Conservation (phyloP, 345 rosid species). For the Erucastrum elatum region DNA sequence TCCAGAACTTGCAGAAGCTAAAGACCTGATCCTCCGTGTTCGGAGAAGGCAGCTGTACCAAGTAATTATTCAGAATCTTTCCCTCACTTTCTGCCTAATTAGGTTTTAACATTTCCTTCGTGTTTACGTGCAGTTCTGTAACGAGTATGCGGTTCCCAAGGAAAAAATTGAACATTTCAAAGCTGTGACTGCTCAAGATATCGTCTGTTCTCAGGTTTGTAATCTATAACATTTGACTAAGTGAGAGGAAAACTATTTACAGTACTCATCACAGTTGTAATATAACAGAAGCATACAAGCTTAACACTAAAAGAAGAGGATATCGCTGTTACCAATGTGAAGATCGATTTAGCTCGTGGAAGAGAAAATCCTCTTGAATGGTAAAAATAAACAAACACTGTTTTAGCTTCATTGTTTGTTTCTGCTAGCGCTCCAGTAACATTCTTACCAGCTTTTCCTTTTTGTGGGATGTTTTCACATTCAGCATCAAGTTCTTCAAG, state of each 20-base stretch:
- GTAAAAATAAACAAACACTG: slow-evolving; percentile 39
- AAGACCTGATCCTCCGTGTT: slow-evolving; percentile 76
- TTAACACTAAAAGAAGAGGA: slow-evolving; percentile 70
- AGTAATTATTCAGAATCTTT: slow-evolving; percentile 40
- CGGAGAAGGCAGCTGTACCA: slow-evolving; percentile 86
- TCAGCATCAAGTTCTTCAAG: slow-evolving; percentile 94
- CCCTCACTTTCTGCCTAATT: not conserved
- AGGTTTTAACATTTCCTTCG: not conserved
- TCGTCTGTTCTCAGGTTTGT: slow-evolving; percentile 86
- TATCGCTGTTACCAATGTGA: slow-evolving; percentile 73
- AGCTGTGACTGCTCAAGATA: slow-evolving; percentile 79
- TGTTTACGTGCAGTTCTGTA: slow-evolving; percentile 71
- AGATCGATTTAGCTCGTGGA: slow-evolving; percentile 92
- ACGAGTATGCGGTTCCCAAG: slow-evolving; percentile 91
- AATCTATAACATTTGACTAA: not conserved
- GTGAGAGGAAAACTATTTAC: not conserved
- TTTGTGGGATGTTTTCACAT: slow-evolving; percentile 19
- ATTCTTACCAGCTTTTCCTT: slow-evolving; percentile 19
- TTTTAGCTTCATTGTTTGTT: slow-evolving; percentile 9
- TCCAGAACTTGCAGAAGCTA: slow-evolving; percentile 71
- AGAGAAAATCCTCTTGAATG: slow-evolving; percentile 82
- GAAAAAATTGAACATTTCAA: slow-evolving; percentile 77
- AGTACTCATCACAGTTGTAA: slow-evolving; percentile 5
- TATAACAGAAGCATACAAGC: slow-evolving; percentile 64
- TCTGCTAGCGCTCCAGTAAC: not conserved